Evolutionary conservation across 352 stramenopile species (phyloP), one percentile per base, ranked within the genome.

Genomic region (Pythium diclinum): DNA sequence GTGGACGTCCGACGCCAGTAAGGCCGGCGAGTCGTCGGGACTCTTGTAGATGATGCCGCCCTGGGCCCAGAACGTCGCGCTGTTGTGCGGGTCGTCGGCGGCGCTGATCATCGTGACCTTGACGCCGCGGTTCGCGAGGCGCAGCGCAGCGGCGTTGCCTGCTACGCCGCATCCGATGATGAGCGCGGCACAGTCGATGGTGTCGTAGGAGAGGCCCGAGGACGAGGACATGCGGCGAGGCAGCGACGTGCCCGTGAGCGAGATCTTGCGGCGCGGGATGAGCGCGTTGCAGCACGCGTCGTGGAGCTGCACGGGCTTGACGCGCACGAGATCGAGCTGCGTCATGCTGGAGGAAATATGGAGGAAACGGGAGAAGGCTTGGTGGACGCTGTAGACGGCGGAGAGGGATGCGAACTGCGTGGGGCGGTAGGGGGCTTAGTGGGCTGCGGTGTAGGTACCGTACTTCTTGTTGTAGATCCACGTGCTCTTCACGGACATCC

Each of bases 31-130:
- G 71, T 98, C 94, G 62, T 96, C 85, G 25, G 83, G 67, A 32
- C 82, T 78, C 65, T 92, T 92, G 79, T 98, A 98, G 62, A 98
- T 98, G 64, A 98, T 98, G 3, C 95, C 95, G 23, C 95, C 95
- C 66, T 98, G 95, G 3, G 95, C 95, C 78, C 92, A 98, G 69
- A 95, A 98, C 1, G 88, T 98, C 57, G 97, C 97, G 70, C 92
- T 98, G 72, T 98, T 85, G 66, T 86, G 77, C 17, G 77, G 75
- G 58, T 96, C 74, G 49, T 85, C 63, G 0, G 87, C 81, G 9
- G 85, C 79, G 8, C 82, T 74, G 23, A 96, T 67, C 77, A 96
- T 89, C 1, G 81, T 92, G 30, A 96, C 87, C 32, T 82, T 77
- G 53, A 96, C 56, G 28, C 87, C 87, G 19, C 82, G 68, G 25